Evolutionary conservation across 108 stramenopile genomes (phyloP).

Genomic region (Skeletonema costatum): DNA sequence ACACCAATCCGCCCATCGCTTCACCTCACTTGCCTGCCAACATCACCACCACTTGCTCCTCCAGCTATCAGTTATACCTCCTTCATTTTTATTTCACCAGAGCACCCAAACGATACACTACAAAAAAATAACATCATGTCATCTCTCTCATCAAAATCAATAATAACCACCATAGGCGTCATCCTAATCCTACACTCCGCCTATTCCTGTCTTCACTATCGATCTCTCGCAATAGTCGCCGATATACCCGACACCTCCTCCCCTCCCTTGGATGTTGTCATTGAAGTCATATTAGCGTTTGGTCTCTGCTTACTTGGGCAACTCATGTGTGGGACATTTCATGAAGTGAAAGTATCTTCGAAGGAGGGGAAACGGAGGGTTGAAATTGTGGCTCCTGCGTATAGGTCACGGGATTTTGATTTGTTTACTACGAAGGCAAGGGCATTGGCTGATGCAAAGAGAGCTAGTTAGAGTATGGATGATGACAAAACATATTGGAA

Average conservation of each 20-base stretch:
- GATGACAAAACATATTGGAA: not conserved
- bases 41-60: too few relatives aligned
- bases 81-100: not conserved
- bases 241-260: conserved; percentile 48
- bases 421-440: conserved; percentile 31
- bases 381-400: conserved; percentile 46
- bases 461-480: not conserved
- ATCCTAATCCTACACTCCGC: conserved; percentile 48
- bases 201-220: conserved; percentile 56
- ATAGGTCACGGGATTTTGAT: conserved; percentile 53
- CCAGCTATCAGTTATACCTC: too few relatives aligned
- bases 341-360: conserved; percentile 27
- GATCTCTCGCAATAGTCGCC: conserved; percentile 48
- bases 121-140: conserved; percentile 8
- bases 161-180: conserved; percentile 35
- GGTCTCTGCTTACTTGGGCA: conserved; percentile 40
- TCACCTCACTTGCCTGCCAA: too few relatives aligned
- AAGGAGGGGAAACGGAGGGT: not conserved
- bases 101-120: not conserved
- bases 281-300: conserved; percentile 49
- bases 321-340: conserved; percentile 47
- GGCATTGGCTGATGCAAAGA: conserved; percentile 19
- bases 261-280: conserved; percentile 49
- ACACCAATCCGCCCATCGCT: too few relatives aligned
- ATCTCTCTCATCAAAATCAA: conserved; percentile 24